Evolutionary conservation across 148 eudicot species (phyloP), one percentile per base, ranked within the genome.

Genomic region (Vaccinium myrtillus): DNA sequence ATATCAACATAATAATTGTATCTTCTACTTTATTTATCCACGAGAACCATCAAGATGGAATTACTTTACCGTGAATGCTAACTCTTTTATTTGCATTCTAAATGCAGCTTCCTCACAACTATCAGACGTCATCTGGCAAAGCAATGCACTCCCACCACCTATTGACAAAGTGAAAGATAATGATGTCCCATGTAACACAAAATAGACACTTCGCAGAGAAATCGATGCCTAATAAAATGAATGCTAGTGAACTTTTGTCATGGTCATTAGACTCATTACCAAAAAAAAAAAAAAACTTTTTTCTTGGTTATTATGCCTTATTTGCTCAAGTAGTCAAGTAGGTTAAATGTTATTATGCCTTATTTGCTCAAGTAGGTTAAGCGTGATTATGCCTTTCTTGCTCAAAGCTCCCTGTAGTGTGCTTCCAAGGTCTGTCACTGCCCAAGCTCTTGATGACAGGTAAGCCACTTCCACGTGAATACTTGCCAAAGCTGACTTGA

Each of bases 111-210:
- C 99, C 53, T 94, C 93, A 55, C 84, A 87, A 82, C 78, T 61
- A 80, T 93, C 93, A n/a, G 67, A 97, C 90, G 90, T 95, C 99
- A 86, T 89, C 93, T 39, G 99, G 99, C 84, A 95, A 91, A 83
- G 98, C 93, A 82, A 97, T 87, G 89, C 98, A 97, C 67, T 97
- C 99, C 99, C 99, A 97, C 99, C 99, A 97, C 90, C 99, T 97
- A 85, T 23, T 74, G 54, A 82, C n/a, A 89, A 36, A 50, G 43
- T 80, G 56, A 14, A 51, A 27, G 7, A 63, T 3, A 78, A 46
- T 16, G 21, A 46, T 16, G 21, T 12, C 5, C 19, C 65, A 53
- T 67, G 27, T n/a, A 49, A 8, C 81, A 69, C 54, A 59, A n/a
- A 27, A 18, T 8, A 46, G 76, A 27, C 39, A n/a, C 10, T 56